Base-by-base conservation (phyloP, 495 filamentous ascomycete genomes). In the Aspergillus avenaceus region DNA sequence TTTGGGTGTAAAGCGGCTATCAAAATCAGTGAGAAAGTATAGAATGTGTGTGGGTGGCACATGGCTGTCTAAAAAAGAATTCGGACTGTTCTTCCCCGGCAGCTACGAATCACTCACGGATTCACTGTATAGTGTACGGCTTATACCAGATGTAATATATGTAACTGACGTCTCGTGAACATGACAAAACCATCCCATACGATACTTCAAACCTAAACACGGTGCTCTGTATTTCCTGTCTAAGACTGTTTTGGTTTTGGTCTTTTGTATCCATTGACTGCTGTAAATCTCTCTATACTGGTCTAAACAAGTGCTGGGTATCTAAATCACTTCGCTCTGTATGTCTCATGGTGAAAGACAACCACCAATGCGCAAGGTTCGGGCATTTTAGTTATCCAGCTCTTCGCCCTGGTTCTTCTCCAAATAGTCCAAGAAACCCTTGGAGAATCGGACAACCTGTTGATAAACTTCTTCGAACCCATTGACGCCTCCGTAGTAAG, bases 1-100 rank as follows among this genome's bases (percentile, higher is more conserved):
- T 78, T 86, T 9, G 93, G 95, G 13, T 98, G 93, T 66, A 80
- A 85, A 55, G 83, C 86, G 1, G 93, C 93, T 1, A 98, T 98
- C 53, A 96, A 90, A 84, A 82, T 96, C 45, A 96, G 85, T 58
- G 90, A 96, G 67, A 83, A 79, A 60, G 77, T 95, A 45, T 96
- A 58, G 78, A n/a, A n/a, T n/a, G n/a, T n/a, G n/a, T n/a, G n/a
- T n/a, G n/a, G n/a, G n/a, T n/a, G n/a, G n/a, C n/a, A n/a, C n/a
- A 28, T 21, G 43, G 31, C 37, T 16, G 13, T 19, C 29, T 16
- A 12, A 42, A 5, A 40, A 40, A n/a, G n/a, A n/a, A n/a, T n/a
- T n/a, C n/a, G n/a, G n/a, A n/a, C n/a, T n/a, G n/a, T n/a, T n/a
- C n/a, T n/a, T n/a, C n/a, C n/a, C n/a, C n/a, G n/a, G n/a, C n/a